These are phyloP conservation scores for Phycomyces blakesleeanus DNA, from an alignment of 192 early-diverging fungal species.

Conservation along the genomic window DNA sequence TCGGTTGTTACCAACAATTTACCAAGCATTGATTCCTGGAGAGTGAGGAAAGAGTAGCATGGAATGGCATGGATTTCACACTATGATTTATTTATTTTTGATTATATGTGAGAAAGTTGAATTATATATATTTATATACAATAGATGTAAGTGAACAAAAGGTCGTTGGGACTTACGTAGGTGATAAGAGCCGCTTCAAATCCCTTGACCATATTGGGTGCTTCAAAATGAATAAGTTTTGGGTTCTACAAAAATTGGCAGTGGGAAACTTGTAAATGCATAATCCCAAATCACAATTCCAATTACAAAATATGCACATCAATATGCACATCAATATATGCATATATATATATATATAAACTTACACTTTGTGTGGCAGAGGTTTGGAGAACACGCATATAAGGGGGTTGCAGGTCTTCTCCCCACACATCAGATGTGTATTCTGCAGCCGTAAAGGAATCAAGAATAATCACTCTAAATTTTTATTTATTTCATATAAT, in stretches of 20 bases:
- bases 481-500: too few relatives aligned
- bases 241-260: not conserved
- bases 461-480: conserved; percentile 29
- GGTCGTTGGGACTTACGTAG: conserved; percentile 22
- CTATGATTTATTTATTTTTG: conserved; percentile 9
- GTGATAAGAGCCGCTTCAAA: conserved; percentile 19
- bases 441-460: conserved; percentile 22
- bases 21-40: conserved; percentile 30
- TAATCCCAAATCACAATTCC: conserved; percentile 4
- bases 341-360: not conserved
- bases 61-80: conserved; percentile 27
- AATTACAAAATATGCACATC: too few relatives aligned
- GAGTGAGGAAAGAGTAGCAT: conserved; percentile 21
- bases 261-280: not conserved
- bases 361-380: conserved; percentile 6
- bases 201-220: conserved; percentile 25
- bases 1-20: conserved; percentile 23
- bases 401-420: conserved; percentile 20
- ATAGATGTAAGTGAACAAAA: not conserved
- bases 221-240: conserved; percentile 15
- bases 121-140: not conserved
- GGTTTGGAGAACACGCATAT: conserved; percentile 27
- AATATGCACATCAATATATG: too few relatives aligned
- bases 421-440: conserved; percentile 21
- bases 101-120: conserved; percentile 4